Conservation (phyloP, 768 basidiomycete species). For the Suillus hirtellus region DNA sequence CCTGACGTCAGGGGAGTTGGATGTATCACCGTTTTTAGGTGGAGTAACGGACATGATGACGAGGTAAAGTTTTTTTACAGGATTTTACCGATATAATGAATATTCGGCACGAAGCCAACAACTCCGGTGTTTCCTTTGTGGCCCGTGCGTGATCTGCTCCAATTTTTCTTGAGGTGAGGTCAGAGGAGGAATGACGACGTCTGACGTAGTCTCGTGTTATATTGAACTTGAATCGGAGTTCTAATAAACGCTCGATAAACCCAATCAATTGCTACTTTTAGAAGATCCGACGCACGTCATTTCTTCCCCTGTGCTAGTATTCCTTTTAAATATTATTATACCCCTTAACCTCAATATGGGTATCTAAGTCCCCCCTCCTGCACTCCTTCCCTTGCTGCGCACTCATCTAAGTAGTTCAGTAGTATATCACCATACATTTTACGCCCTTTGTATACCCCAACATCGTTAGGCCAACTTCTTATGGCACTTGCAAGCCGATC, state of each 20-base stretch:
- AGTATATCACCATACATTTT: conserved; percentile 25
- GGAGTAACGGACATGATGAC: conserved; percentile 27
- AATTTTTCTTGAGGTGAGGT: conserved; percentile 29
- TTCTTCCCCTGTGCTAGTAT: background rate
- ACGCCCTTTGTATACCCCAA: conserved; percentile 36
- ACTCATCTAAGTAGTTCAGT: conserved; percentile 25
- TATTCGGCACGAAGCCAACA: background rate
- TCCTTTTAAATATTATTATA: too few relatives aligned
- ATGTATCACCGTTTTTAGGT: conserved; percentile 38
- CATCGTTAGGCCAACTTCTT: conserved; percentile 64
- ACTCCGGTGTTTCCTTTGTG: conserved; percentile 16
- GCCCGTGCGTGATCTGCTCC: conserved; percentile 32
- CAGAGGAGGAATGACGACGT: conserved; percentile 40
- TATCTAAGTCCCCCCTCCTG: conserved; percentile 15
- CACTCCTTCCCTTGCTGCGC: conserved; percentile 21
- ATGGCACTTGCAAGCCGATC: conserved; percentile 64
- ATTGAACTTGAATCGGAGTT: conserved; percentile 46
- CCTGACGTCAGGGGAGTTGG: conserved; percentile 36
- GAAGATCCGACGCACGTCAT: conserved; percentile 39
- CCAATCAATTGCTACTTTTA: conserved; percentile 25
- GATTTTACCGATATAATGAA: too few relatives aligned
- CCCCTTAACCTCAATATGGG: conserved; percentile 13
- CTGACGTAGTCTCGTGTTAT: conserved; percentile 43
- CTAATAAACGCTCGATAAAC: conserved; percentile 24
- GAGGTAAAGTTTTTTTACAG: too few relatives aligned